Conservation (phyloP, 306 rosid species). For the Inga leiocalycina region DNA sequence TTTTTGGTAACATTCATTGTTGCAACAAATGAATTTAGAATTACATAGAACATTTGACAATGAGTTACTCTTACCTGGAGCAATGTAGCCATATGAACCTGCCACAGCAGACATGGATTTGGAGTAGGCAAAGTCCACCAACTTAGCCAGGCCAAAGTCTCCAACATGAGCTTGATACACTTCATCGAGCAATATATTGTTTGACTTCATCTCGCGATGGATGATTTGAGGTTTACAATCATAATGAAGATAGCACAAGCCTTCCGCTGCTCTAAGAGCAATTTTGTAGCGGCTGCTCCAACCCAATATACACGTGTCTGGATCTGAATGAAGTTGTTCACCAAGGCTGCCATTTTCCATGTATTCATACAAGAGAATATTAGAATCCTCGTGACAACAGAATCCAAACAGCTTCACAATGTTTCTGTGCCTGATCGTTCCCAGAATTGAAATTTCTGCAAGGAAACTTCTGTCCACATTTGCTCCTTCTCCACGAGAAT, state of each 20-base stretch:
- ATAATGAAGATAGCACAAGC: conserved; percentile 79
- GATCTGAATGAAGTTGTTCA: conserved; percentile 75
- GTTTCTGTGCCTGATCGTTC: conserved; percentile 86
- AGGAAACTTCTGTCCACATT: conserved; percentile 71
- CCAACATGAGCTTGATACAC: conserved; percentile 79
- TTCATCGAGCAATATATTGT: conserved; percentile 79
- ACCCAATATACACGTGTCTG: conserved; percentile 49
- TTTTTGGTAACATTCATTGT: not conserved
- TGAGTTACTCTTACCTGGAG: conserved; percentile 62
- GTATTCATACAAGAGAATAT: conserved; percentile 81
- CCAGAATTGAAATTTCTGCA: conserved; percentile 87
- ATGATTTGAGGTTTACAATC: conserved; percentile 86
- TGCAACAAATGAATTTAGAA: not conserved
- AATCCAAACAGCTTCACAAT: conserved; percentile 87
- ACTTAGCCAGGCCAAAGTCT: conserved; percentile 88
- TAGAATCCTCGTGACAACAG: conserved; percentile 81
- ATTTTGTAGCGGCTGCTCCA: conserved; percentile 71
- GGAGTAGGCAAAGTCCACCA: conserved; percentile 70
- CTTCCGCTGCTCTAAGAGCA: conserved; percentile 91
- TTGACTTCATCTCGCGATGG: conserved; percentile 88
- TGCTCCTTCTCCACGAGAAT: conserved; percentile 72
- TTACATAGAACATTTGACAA: not conserved
- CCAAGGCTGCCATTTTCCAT: conserved; percentile 92
- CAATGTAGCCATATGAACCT: conserved; percentile 88
- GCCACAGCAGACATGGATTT: conserved; percentile 91